Conservation (phyloP, 2,329 filamentous ascomycete species). For the Phaeosphaeria sp. region DNA sequence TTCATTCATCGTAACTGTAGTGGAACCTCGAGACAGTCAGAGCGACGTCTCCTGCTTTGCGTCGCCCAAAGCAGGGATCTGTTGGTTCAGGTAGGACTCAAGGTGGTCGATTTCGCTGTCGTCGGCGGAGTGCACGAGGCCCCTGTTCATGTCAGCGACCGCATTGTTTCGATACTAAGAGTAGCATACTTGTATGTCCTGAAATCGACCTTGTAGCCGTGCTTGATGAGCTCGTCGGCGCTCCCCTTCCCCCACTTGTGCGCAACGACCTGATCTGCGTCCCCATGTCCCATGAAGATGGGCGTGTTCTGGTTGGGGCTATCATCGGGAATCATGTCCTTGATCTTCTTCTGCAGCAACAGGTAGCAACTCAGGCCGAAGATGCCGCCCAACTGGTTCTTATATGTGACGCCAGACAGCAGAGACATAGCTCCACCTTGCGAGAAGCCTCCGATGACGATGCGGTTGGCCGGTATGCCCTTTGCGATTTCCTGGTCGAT, state of each 20-base stretch:
- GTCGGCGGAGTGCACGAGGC: constrained; percentile 77
- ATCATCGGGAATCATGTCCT: constrained; percentile 51
- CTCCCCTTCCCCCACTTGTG: constrained; percentile 73
- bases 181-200: constrained; percentile 72
- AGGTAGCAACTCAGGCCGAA: constrained; percentile 86
- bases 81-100: constrained; percentile 66
- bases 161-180: too few species aligned
- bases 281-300: constrained; percentile 90
- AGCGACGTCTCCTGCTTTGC: constrained; percentile 33
- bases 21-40: constrained; percentile 31
- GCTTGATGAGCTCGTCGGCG: constrained; percentile 68
- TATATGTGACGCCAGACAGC: constrained; percentile 77
- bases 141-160: constrained; percentile 53
- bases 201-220: constrained; percentile 77
- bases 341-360: constrained; percentile 70
- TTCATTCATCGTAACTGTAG: constrained; percentile 11
- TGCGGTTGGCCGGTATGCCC: constrained; percentile 81
- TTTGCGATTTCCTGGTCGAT: constrained; percentile 81
- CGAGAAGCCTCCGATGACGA: constrained; percentile 85
- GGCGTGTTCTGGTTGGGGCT: constrained; percentile 76
- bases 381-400: constrained; percentile 82
- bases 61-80: constrained; percentile 58
- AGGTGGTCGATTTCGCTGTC: constrained; percentile 82
- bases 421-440: constrained; percentile 89
- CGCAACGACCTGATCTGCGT: constrained; percentile 74